A percentile compares a stretch with the other conserved stretches of the same genome.
phyloP scores from a whole-genome alignment of 202 grass and related monocot genomes.

The Eragrostis tef region DNA sequence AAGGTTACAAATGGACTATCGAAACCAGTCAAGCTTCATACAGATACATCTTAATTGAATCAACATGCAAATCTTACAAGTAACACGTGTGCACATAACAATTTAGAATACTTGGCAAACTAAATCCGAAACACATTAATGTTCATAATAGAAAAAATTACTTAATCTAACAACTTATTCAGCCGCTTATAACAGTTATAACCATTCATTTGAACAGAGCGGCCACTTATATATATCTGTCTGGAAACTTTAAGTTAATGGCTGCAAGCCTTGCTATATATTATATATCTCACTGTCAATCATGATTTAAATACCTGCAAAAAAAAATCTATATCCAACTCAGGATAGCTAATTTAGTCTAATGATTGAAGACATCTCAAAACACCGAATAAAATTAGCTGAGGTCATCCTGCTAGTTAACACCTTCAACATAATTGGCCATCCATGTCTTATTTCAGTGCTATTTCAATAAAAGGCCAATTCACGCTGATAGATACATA shows the following conservation, averaged over 20 bases:
- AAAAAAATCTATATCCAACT: conserved; percentile 10
- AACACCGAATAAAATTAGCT: conserved; percentile 16
- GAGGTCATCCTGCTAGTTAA: conserved; percentile 7
- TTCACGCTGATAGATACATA: background rate
- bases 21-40: background rate
- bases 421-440: background rate
- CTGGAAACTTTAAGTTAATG: conserved; percentile 16
- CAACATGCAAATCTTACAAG: conserved; percentile 5
- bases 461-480: background rate
- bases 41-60: conserved; percentile 5
- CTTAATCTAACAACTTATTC: too few species aligned
- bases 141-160: conserved; percentile 8
- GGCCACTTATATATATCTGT: conserved; percentile 4
- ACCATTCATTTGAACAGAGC: conserved; percentile 5
- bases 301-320: background rate
- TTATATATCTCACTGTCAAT: conserved; percentile 8
- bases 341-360: conserved; percentile 3
- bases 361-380: background rate
- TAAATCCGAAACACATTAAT: conserved; percentile 3
- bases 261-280: background rate
- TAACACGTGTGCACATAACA: background rate
- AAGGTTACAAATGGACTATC: conserved; percentile 21
- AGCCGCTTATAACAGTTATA: background rate
- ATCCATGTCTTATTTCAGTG: conserved; percentile 13
- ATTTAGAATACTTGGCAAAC: conserved; percentile 22